Base-by-base conservation (phyloP, 164 flowering plant species). In the Nymphaea colorata region DNA sequence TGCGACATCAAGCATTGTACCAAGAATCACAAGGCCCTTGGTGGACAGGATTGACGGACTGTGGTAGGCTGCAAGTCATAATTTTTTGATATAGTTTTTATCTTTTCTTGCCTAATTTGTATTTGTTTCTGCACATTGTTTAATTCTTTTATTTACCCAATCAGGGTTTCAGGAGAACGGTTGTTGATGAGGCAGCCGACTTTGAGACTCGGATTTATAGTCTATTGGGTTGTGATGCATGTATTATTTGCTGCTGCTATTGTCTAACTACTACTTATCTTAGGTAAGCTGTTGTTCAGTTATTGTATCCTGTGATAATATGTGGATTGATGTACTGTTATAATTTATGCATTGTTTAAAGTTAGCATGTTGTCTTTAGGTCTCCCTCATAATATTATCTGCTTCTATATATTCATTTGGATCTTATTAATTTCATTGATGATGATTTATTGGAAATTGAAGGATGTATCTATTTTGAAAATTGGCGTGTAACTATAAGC, bases 121-220 rank as follows among this genome's bases (percentile, higher is more conserved):
- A 3, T 60, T 70, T 41, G n/a, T 44, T 44, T 6, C 45, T 67
- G 8, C 59, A 44, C 53, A 65, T 41, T 67, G 43, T 43, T 18
- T 3, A 65, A 25, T 44, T 65, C 43, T 41, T 16, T 69, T 60
- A 68, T 55, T 65, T 67, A 64, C 36, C 73, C 66, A 60, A 7
- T 61, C 76, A 91, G 99, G 99, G 91, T 94, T 75, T 94, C 99
- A 68, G 92, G 97, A 75, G 99, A 88, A 67, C 87, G 97, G 53
- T 78, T 94, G 64, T 79, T 94, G 8, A 94, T 91, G 99, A 86
- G 96, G 25, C 91, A 86, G 70, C 99, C 99, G 79, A 87, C 84
- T 72, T 76, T 90, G 62, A 90, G 99, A 64, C 87, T 94, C 73
- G 85, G 88, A 59, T 81, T 91, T 67, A 87, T 94, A 44, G 60